A percentile compares a stretch with the other conserved stretches of the same genome.
phyloP scores from a whole-genome alignment of 192 early-diverging fungal species.

The Coemansia sp. region DNA sequence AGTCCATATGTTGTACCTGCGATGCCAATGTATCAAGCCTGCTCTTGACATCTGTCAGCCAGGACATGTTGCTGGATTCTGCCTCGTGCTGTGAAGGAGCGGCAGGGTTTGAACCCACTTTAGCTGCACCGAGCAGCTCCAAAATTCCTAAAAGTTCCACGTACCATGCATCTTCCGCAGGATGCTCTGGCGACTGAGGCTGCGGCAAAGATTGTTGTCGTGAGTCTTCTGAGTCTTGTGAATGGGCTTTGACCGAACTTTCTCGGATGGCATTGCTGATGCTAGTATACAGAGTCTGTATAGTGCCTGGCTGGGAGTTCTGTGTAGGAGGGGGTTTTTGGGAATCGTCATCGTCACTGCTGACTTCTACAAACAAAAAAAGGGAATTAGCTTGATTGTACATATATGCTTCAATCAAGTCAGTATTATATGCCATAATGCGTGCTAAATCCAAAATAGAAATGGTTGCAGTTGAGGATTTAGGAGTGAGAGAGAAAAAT shows the following conservation, averaged over 20 bases:
- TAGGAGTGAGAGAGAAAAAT: background rate
- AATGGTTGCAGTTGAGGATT: background rate
- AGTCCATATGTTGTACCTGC: slow-evolving; percentile 16
- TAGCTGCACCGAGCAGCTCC: slow-evolving; percentile 4
- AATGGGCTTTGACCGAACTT: background rate
- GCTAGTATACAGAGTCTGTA: slow-evolving; percentile 19
- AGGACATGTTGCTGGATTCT: slow-evolving; percentile 15
- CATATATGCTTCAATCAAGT: background rate
- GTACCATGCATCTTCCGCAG: slow-evolving; percentile 1
- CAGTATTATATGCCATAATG: background rate
- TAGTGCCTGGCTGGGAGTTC: background rate
- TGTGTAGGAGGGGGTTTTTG: background rate
- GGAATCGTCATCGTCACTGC: background rate
- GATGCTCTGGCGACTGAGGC: background rate
- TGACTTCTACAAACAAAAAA: slow-evolving; percentile 6
- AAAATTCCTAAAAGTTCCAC: slow-evolving; percentile 5
- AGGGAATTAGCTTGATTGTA: slow-evolving; percentile 1
- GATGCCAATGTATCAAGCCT: slow-evolving; percentile 22
- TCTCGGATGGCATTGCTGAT: background rate
- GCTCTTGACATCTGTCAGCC: slow-evolving; percentile 15
- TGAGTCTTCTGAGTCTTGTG: background rate
- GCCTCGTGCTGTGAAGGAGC: background rate
- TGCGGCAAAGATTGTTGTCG: background rate
- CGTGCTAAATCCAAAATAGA: background rate
- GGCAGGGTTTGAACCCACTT: background rate